Evolutionary conservation across 139 green algal genomes (phyloP).

Genomic region (Desmodesmus armatus): DNA sequence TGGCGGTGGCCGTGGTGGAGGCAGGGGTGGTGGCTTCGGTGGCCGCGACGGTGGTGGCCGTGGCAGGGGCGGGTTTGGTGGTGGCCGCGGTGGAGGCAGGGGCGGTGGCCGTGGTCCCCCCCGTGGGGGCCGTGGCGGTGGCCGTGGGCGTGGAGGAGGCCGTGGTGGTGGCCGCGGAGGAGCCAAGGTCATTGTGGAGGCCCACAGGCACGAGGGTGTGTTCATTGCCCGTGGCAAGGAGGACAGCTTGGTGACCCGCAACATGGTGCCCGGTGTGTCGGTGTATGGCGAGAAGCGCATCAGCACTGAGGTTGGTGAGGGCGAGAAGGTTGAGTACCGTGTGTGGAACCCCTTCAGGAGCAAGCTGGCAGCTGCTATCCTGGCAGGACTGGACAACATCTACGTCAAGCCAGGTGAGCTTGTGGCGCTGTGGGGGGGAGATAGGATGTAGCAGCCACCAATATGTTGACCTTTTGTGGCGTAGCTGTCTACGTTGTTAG

Average conservation of each 20-base stretch:
- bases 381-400: slow-evolving; percentile 99
- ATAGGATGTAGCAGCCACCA: not conserved
- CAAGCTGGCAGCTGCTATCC: slow-evolving; percentile 97
- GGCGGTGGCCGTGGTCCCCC: slow-evolving; percentile 45
- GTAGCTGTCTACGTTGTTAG: no score
- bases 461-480: no score
- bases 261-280: slow-evolving; percentile 95
- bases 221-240: slow-evolving; percentile 99
- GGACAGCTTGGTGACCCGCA: slow-evolving; percentile 96
- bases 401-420: slow-evolving; percentile 89
- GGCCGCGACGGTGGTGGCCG: slow-evolving; percentile 41
- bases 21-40: slow-evolving; percentile 27
- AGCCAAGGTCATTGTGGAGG: slow-evolving; percentile 91
- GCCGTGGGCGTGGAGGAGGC: slow-evolving; percentile 61
- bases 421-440: not conserved
- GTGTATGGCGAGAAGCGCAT: slow-evolving; percentile 99
- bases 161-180: slow-evolving; percentile 92
- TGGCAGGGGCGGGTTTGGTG: slow-evolving; percentile 1
- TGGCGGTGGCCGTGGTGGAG: slow-evolving; percentile 28
- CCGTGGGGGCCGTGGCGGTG: slow-evolving; percentile 54
- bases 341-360: slow-evolving; percentile 99
- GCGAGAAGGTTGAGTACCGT: slow-evolving; percentile 97
- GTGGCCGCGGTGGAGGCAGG: slow-evolving; percentile 21
- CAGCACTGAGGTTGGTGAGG: slow-evolving; percentile 79
- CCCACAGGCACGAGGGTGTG: slow-evolving; percentile 95